Conservation (phyloP, 2,329 filamentous ascomycete species). For the Ascochyta pisi region DNA sequence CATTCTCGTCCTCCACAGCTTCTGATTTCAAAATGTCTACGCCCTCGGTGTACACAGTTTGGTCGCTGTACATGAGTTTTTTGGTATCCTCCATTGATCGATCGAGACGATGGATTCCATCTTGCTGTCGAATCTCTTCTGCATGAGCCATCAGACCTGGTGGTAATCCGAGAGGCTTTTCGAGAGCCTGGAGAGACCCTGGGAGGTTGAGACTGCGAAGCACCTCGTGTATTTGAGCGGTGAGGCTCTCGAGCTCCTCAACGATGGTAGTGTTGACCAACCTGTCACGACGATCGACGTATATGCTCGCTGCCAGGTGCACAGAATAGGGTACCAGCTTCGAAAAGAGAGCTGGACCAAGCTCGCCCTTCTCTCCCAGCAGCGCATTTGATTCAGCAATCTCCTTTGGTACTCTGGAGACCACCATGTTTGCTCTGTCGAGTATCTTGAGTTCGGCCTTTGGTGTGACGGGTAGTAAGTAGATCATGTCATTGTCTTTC, state of each 20-base stretch:
- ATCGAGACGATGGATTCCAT: slow-evolving; percentile 78
- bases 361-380: slow-evolving; percentile 78
- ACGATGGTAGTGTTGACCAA: slow-evolving; percentile 88
- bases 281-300: slow-evolving; percentile 89
- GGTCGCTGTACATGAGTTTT: slow-evolving; percentile 82
- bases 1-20: slow-evolving; percentile 79
- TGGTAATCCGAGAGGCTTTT: slow-evolving; percentile 91
- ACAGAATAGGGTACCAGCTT: slow-evolving; percentile 95
- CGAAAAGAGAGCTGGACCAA: slow-evolving; percentile 85
- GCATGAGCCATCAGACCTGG: slow-evolving; percentile 86
- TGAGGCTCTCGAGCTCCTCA: slow-evolving; percentile 81
- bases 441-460: slow-evolving; percentile 87
- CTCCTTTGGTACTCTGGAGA: slow-evolving; percentile 78
- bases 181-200: slow-evolving; percentile 89
- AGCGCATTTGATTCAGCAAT: slow-evolving; percentile 80
- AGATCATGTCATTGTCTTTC: slow-evolving; percentile 96
- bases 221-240: slow-evolving; percentile 77
- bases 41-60: slow-evolving; percentile 81
- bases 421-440: slow-evolving; percentile 88
- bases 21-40: slow-evolving; percentile 79
- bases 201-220: slow-evolving; percentile 86
- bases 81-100: slow-evolving; percentile 87
- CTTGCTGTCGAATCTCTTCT: slow-evolving; percentile 90
- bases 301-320: slow-evolving; percentile 93
- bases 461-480: slow-evolving; percentile 82